These are phyloP conservation scores for Marchantia paleacea DNA, from an alignment of 225 moss, liverwort and hornwort species.

Conservation along the genomic window DNA sequence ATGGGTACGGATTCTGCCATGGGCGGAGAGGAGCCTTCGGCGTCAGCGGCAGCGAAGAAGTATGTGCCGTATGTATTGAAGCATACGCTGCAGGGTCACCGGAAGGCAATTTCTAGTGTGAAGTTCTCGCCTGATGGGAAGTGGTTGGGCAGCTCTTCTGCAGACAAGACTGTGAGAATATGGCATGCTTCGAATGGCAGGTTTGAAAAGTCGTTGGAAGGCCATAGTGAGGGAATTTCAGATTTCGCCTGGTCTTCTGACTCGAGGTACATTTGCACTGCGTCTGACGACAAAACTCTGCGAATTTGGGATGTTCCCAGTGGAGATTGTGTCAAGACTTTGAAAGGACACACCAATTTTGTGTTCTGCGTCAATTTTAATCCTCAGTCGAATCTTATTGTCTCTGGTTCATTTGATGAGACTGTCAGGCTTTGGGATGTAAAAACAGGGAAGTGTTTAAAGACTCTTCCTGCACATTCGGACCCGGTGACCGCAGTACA, in stretches of 20 bases:
- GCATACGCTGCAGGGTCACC: conserved; percentile 64
- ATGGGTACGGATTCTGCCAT: conserved; percentile 50
- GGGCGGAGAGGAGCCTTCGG: conserved; percentile 49
- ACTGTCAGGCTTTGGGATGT: conserved; percentile 97
- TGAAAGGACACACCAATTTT: conserved; percentile 93
- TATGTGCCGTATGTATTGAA: conserved; percentile 69
- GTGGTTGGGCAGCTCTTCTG: conserved; percentile 94
- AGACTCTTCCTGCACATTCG: conserved; percentile 95
- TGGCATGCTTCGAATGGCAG: conserved; percentile 70
- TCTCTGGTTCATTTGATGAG: conserved; percentile 95
- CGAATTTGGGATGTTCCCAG: conserved; percentile 84
- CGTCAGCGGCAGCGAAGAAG: conserved; percentile 41
- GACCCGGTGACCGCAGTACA: conserved; percentile 98
- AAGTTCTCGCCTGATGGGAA: conserved; percentile 95
- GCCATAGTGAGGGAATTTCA: conserved; percentile 88
- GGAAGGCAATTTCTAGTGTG: conserved; percentile 84
- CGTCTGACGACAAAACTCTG: conserved; percentile 89
- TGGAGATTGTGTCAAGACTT: conserved; percentile 85
- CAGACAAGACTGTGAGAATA: conserved; percentile 79
- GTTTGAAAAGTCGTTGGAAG: conserved; percentile 75
- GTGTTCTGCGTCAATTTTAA: conserved; percentile 99
- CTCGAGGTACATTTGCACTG: conserved; percentile 87
- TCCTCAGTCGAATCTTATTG: conserved; percentile 87
- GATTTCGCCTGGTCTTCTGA: conserved; percentile 97
- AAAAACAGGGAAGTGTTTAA: conserved; percentile 87